These are phyloP conservation scores for Austropuccinia psidii DNA, from an alignment of 1,284 basidiomycete species.

Conservation along the genomic window DNA sequence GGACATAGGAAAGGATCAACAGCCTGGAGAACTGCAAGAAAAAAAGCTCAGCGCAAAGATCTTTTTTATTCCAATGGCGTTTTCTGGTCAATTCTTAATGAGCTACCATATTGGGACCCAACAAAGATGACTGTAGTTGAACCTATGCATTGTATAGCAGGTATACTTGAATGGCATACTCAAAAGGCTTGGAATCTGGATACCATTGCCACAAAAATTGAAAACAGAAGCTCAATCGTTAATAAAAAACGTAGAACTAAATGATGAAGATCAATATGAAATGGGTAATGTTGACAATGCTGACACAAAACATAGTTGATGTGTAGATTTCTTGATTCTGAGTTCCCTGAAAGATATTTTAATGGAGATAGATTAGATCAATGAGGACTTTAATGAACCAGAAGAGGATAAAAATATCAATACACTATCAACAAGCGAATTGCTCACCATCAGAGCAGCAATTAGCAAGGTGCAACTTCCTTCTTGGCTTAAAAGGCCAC, in stretches of 20 bases:
- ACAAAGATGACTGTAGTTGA: conserved; percentile 26
- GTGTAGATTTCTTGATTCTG: too few species aligned
- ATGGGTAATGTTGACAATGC: background rate
- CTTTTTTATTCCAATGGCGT: background rate
- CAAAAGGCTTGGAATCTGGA: conserved; percentile 13
- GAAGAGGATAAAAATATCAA: too few species aligned
- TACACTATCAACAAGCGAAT: too few species aligned
- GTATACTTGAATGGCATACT: conserved; percentile 20
- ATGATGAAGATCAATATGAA: conserved; percentile 22
- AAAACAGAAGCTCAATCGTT: background rate
- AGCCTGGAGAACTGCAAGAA: conserved; percentile 12
- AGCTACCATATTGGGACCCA: conserved; percentile 28
- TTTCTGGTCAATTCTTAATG: conserved; percentile 14
- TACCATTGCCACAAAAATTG: background rate
- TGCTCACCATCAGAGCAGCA: too few species aligned
- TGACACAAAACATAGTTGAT: background rate
- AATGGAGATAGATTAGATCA: conserved; percentile 1
- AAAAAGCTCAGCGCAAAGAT: background rate
- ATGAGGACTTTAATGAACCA: too few species aligned
- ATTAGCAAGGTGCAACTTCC: too few species aligned
- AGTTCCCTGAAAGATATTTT: conserved; percentile 18
- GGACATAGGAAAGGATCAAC: conserved; percentile 12
- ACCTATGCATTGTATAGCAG: conserved; percentile 26
- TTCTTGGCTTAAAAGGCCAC: conserved; percentile 19
- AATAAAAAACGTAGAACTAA: background rate